Conservation (phyloP, 176 grass and related monocot genomes). For the Avena sativa region DNA sequence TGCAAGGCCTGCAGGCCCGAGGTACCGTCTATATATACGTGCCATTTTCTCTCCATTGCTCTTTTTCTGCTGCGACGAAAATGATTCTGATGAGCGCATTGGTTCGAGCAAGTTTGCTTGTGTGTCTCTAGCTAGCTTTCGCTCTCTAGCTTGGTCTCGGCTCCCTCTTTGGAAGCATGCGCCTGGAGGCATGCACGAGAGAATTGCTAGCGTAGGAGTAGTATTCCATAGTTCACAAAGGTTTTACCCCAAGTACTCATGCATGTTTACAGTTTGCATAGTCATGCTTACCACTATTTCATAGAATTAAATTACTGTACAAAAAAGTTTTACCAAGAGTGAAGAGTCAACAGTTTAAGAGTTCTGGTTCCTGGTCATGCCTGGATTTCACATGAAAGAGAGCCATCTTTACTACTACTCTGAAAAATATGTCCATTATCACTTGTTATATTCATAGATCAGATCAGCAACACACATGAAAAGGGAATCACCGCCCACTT, state of each 20-base stretch:
- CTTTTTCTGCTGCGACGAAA: background rate
- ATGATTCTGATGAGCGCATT: background rate
- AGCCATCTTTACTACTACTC: background rate
- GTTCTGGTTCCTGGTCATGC: conserved; percentile 8
- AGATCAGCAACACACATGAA: conserved; percentile 35
- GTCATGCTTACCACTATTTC: background rate
- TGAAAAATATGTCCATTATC: background rate
- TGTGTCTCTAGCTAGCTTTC: background rate
- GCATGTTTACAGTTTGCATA: background rate
- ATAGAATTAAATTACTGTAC: background rate
- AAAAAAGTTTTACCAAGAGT: background rate
- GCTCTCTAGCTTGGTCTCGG: conserved; percentile 5
- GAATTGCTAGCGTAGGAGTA: background rate
- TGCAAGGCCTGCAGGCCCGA: conserved; percentile 89
- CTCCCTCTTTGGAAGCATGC: conserved; percentile 31
- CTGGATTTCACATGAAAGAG: background rate
- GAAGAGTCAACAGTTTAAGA: background rate
- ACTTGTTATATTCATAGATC: background rate
- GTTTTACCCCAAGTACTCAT: background rate
- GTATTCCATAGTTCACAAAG: background rate
- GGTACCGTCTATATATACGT: conserved; percentile 35
- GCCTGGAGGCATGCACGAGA: conserved; percentile 39
- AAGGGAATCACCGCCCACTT: conserved; percentile 50
- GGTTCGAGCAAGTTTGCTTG: background rate
- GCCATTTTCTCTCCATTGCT: background rate